phyloP scores from a whole-genome alignment of 192 early-diverging fungal species.

The Coemansia sp. region DNA sequence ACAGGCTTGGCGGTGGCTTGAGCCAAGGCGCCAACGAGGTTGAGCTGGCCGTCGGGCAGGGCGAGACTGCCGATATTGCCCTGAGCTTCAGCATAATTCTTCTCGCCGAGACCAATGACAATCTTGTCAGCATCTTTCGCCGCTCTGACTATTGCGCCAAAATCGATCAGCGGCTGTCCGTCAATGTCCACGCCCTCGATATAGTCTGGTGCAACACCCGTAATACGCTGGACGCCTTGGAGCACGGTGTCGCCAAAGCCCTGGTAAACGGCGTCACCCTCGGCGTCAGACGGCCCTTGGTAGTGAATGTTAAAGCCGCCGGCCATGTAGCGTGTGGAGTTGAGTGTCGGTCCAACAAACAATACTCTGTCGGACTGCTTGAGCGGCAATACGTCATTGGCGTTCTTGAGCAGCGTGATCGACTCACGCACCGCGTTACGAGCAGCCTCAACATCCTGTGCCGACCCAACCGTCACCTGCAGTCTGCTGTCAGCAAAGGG shows the following conservation, averaged over 20 bases:
- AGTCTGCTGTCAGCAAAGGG: constrained; percentile 36
- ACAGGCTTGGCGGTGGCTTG: constrained; percentile 37
- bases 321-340: constrained; percentile 54
- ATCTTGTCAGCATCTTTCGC: constrained; percentile 54
- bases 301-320: constrained; percentile 67
- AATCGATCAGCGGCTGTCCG: constrained; percentile 50
- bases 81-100: constrained; percentile 58
- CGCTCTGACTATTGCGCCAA: constrained; percentile 26
- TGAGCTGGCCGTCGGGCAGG: constrained; percentile 51
- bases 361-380: constrained; percentile 45
- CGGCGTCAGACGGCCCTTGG: constrained; percentile 51
- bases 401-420: constrained; percentile 60
- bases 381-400: constrained; percentile 52
- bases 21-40: constrained; percentile 30
- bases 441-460: constrained; percentile 54
- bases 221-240: constrained; percentile 33
- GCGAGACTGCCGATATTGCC: constrained; percentile 57
- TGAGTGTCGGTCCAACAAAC: constrained; percentile 60
- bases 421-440: constrained; percentile 57
- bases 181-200: constrained; percentile 52
- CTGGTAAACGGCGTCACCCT: constrained; percentile 52
- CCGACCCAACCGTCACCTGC: constrained; percentile 50
- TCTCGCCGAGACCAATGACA: constrained; percentile 59
- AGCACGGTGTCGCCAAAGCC: constrained; percentile 44
- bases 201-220: constrained; percentile 18